Evolutionary conservation across 2,329 filamentous ascomycete genomes (phyloP).

Genomic region (Aspergillus flavus): DNA sequence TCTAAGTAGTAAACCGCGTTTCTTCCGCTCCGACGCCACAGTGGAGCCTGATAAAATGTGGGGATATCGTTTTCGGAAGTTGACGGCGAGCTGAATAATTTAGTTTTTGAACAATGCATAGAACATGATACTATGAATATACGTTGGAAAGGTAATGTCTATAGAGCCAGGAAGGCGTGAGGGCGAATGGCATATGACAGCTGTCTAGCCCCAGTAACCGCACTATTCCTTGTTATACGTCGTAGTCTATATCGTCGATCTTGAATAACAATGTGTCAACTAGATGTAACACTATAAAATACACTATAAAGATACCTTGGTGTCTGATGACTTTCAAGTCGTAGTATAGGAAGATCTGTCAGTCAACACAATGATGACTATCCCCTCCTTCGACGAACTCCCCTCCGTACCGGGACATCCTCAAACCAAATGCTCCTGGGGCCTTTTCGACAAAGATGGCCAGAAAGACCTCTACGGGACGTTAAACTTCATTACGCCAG

Average conservation of each 20-base stretch:
- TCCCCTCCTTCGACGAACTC: slow-evolving; percentile 44
- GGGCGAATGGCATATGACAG: not conserved
- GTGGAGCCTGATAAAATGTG: not conserved
- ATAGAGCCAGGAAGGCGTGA: not conserved
- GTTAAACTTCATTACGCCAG: slow-evolving; percentile 50
- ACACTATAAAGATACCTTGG: too few relatives aligned
- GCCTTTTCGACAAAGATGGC: slow-evolving; percentile 43
- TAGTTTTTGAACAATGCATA: too few relatives aligned
- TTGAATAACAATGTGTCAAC: not conserved
- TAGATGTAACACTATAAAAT: too few relatives aligned
- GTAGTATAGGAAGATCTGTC: too few relatives aligned
- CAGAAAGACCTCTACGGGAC: slow-evolving; percentile 48
- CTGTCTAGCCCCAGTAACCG: not conserved
- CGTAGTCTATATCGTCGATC: not conserved
- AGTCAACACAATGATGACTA: not conserved
- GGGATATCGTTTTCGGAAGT: not conserved
- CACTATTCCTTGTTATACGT: not conserved
- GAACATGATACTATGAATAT: too few relatives aligned
- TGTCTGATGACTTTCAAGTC: too few relatives aligned
- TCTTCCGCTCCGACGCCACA: not conserved
- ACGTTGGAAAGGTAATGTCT: too few relatives aligned
- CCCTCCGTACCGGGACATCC: slow-evolving; percentile 46
- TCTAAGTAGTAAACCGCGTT: too few relatives aligned
- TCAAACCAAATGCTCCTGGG: slow-evolving; percentile 46
- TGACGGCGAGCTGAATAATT: not conserved